Conservation (phyloP, 768 basidiomycete species). For the Kwoniella bestiolae region DNA sequence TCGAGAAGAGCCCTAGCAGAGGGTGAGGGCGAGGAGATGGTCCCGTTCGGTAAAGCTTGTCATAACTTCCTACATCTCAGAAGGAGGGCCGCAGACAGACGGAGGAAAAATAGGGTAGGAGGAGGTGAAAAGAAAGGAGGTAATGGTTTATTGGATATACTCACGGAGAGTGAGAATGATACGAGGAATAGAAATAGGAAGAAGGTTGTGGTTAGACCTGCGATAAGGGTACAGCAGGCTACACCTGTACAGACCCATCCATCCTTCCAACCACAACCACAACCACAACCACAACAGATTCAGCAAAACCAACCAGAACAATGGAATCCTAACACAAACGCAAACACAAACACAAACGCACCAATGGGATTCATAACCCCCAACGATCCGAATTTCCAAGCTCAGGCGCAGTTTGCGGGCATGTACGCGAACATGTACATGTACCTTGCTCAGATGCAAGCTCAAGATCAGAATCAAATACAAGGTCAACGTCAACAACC, state of each 20-base stretch:
- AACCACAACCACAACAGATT: not conserved
- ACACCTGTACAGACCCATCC: not conserved
- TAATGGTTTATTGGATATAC: not conserved
- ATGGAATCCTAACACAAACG: constrained; percentile 3
- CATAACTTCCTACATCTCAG: constrained; percentile 32
- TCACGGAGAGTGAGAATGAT: not conserved
- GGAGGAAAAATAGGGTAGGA: not conserved
- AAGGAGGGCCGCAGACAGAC: constrained; percentile 17
- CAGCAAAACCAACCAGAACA: too few relatives aligned
- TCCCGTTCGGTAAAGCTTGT: constrained; percentile 41
- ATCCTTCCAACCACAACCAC: too few relatives aligned
- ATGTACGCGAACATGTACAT: constrained; percentile 3
- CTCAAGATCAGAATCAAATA: not conserved
- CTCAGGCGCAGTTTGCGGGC: not conserved
- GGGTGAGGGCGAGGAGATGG: not conserved
- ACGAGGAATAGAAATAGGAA: not conserved
- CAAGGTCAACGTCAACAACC: constrained; percentile 9
- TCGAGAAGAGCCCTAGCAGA: not conserved
- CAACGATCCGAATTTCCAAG: not conserved
- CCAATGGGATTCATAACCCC: not conserved
- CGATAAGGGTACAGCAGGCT: not conserved
- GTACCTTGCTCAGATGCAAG: not conserved
- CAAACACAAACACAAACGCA: not conserved
- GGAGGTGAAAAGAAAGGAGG: not conserved
- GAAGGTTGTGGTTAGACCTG: not conserved